Conservation (phyloP, 176 grass and related monocot genomes). For the Hordeum marinum region DNA sequence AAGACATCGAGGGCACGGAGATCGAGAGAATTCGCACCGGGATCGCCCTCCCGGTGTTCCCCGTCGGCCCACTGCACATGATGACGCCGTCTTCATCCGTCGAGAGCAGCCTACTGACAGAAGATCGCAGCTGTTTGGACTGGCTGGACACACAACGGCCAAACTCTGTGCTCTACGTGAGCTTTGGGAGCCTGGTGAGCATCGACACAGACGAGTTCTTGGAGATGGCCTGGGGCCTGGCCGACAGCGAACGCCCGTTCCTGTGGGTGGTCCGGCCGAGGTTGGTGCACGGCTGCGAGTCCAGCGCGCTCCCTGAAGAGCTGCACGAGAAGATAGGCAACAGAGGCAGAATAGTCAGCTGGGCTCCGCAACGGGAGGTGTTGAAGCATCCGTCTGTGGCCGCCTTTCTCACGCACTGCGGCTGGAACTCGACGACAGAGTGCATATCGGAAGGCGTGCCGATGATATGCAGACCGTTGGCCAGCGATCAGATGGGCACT, state of each 20-base stretch:
- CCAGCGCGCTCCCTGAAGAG: background rate
- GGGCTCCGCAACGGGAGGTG: conserved; percentile 34
- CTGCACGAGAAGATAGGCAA: background rate
- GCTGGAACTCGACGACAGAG: conserved; percentile 45
- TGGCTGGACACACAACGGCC: background rate
- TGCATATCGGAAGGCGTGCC: conserved; percentile 1
- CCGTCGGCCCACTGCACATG: conserved; percentile 12
- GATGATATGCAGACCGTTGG: conserved; percentile 8
- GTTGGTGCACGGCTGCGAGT: background rate
- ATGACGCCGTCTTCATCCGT: background rate
- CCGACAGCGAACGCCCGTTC: background rate
- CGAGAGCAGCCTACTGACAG: background rate
- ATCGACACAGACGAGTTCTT: background rate
- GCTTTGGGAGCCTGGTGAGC: background rate
- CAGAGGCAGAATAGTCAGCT: background rate
- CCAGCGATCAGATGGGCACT: conserved; percentile 1
- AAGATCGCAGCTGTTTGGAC: conserved; percentile 11
- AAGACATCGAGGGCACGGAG: background rate
- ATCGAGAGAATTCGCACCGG: background rate
- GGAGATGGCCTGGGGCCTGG: background rate
- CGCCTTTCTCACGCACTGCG: conserved; percentile 34
- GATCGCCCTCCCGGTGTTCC: background rate
- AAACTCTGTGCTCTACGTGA: background rate
- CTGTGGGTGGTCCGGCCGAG: conserved; percentile 26
- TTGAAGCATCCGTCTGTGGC: background rate